phyloP scores from a whole-genome alignment of 169 alveolate genomes.

The Cryptosporidium ubiquitum region DNA sequence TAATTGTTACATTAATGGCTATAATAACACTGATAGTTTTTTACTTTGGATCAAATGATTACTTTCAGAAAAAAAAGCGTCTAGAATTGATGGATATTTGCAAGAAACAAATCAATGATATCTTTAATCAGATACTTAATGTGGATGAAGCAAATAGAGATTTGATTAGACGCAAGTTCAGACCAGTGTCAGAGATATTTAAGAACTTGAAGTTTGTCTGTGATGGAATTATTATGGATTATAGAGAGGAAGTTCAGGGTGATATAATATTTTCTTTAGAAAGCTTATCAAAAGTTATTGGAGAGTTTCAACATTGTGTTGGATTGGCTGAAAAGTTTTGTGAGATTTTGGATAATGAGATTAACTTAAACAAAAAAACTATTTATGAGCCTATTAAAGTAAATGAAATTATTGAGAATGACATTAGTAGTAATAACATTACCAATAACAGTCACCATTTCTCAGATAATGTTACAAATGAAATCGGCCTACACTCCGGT shows the following conservation, averaged over 20 bases:
- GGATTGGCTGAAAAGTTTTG: background rate
- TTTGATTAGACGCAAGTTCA: background rate
- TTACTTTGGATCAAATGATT: conserved; percentile 44
- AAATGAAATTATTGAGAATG: conserved; percentile 16
- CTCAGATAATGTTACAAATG: conserved; percentile 24
- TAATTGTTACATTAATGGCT: background rate
- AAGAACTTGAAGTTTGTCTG: background rate
- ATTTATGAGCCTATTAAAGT: background rate
- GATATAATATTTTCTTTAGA: background rate
- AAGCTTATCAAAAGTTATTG: background rate
- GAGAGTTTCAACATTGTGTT: conserved; percentile 38
- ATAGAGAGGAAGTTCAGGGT: background rate
- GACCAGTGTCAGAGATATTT: conserved; percentile 28
- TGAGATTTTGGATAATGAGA: conserved; percentile 1
- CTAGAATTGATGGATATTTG: background rate
- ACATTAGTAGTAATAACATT: background rate
- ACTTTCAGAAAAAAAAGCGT: conserved; percentile 50
- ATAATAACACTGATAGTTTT: background rate
- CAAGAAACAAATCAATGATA: conserved; percentile 12
- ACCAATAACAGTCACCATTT: conserved; percentile 11
- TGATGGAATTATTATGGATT: background rate
- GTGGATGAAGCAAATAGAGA: conserved; percentile 3
- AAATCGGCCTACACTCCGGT: background rate
- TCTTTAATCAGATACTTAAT: background rate
- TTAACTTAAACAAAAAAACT: background rate